Conservation (phyloP, 768 basidiomycete species). For the Auriculariales sp. region DNA sequence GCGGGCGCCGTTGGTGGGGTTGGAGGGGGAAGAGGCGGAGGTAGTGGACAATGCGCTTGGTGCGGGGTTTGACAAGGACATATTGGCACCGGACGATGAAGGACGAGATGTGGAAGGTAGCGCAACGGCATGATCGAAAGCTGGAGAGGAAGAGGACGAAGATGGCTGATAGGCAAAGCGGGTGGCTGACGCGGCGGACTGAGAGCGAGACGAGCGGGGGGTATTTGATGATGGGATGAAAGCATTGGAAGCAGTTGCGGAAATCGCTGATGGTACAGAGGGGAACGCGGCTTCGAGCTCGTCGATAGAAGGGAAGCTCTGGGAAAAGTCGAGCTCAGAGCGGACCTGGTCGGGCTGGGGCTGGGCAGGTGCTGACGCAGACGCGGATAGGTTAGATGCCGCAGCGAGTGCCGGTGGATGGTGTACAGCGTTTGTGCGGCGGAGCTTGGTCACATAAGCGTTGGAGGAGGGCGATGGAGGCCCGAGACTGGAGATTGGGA, state of each 20-base stretch:
- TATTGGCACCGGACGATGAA: constrained; percentile 13
- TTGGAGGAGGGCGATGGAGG: constrained; percentile 66
- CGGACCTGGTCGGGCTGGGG: constrained; percentile 4
- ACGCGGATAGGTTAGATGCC: constrained; percentile 14
- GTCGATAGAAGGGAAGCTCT: constrained; percentile 57
- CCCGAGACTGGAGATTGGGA: constrained; percentile 55
- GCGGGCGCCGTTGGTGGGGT: constrained; percentile 44
- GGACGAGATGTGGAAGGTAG: too few relatives aligned
- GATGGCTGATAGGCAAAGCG: background rate
- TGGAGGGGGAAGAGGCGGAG: constrained; percentile 25
- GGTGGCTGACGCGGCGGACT: constrained; percentile 2
- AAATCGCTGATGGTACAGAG: too few relatives aligned
- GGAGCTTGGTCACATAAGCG: constrained; percentile 27
- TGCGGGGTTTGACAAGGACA: too few relatives aligned
- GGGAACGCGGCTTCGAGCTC: constrained; percentile 3
- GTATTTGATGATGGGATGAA: too few relatives aligned
- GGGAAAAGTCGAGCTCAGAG: constrained; percentile 36
- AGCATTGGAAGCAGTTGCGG: background rate
- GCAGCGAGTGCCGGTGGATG: constrained; percentile 19
- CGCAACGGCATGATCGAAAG: constrained; percentile 8
- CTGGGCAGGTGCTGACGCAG: background rate
- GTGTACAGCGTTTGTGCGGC: background rate
- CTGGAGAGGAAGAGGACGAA: constrained; percentile 4
- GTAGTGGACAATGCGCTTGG: constrained; percentile 7
- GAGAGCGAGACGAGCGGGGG: constrained; percentile 7